phyloP scores from a whole-genome alignment of 345 rosid species.

The Eucalyptus sp. region DNA sequence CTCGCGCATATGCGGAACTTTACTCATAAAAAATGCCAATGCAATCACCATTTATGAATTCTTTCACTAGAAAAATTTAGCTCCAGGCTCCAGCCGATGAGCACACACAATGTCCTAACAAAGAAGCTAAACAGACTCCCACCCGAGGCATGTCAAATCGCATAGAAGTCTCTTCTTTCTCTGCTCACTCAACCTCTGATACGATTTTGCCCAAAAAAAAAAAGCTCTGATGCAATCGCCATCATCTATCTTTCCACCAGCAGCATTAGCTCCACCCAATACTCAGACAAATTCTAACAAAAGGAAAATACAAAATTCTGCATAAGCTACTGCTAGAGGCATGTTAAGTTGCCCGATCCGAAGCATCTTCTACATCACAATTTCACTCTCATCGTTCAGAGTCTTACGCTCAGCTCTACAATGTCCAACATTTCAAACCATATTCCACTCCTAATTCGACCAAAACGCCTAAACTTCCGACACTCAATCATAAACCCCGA shows the following conservation, averaged over 20 bases:
- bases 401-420: not conserved
- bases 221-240: not conserved
- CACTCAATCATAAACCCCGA: not conserved
- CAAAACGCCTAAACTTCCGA: not conserved
- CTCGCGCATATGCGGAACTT: not conserved
- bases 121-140: not conserved
- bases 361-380: not conserved
- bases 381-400: not conserved
- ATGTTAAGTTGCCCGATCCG: not conserved
- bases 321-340: not conserved
- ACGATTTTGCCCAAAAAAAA: not conserved
- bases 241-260: not conserved
- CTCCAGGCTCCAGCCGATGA: not conserved
- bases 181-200: not conserved
- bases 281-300: not conserved
- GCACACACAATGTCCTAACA: not conserved
- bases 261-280: not conserved
- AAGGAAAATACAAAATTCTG: not conserved
- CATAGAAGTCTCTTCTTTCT: not conserved
- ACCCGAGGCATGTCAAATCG: not conserved
- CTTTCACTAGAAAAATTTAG: not conserved
- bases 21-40: not conserved
- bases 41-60: not conserved
- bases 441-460: not conserved
- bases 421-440: not conserved